Base-by-base conservation (phyloP, 2,329 filamentous ascomycete genomes). In the Trichoderma sp. region DNA sequence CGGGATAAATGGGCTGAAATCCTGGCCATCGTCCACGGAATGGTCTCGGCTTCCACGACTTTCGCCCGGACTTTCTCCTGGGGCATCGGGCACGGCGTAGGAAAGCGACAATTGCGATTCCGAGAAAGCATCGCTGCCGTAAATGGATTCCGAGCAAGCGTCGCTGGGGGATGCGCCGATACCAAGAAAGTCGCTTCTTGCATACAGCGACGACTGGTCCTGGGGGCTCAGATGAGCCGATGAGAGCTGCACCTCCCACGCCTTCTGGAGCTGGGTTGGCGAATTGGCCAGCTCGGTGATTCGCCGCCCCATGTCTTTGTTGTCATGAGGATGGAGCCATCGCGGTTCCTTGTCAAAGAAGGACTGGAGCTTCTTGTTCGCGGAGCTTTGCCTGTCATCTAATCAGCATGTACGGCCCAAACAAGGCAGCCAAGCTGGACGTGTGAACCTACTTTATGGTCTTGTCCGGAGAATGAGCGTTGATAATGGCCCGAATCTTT, bases 301-400 rank as follows among this genome's bases (percentile, higher is more conserved):
- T 32, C 85, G 84, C 37, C 81, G 80, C 55, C 78, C 78, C 82
- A 87, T 86, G 63, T 88, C 86, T 21, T 81, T 79, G 13, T 82
- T 78, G 43, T 79, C 82, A 69, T 81, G 82, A 1, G 86, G 86
- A 24, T 85, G 83, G 60, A 88, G 79, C 81, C 86, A 87, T 74
- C 86, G 82, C 34, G 86, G 85, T 46, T 89, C 85, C 70, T 88
- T 86, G 71, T 87, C 86, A 37, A 89, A 81, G 70, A 87, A 82
- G 8, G 80, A 79, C 66, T 85, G 84, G 71, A 88, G 82, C 26
- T 84, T 86, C 77, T 89, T 88, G 73, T 86, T 86, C 39, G 84
- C 86, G 32, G 86, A 87, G 72, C 88, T 86, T 72, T 84, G 84
- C 46, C 85, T 87, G 68, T 65, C 46, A 3, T n/a, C 5, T 24